Percentiles rank a stretch among this genome's conserved stretches.
These are phyloP conservation scores for Lodderomyces beijingensis DNA, from an alignment of 1,139 yeast species.

Conservation along the genomic window DNA sequence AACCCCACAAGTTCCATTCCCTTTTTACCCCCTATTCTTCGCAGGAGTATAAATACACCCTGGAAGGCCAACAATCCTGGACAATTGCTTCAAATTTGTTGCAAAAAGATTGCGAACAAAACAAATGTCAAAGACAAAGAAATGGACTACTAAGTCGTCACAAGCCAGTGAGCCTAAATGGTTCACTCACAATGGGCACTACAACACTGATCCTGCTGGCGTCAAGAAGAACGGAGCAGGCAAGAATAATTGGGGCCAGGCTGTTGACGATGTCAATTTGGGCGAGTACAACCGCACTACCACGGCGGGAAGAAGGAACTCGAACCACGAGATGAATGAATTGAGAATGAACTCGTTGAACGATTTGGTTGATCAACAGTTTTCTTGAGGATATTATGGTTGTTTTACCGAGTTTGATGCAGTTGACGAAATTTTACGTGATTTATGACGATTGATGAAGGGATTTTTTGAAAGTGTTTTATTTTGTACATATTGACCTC, in stretches of 20 bases:
- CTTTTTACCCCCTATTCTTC: no score
- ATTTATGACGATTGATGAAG: no score
- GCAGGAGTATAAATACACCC: no score
- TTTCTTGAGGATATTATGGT: no score
- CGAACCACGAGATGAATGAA: slow-evolving; percentile 36
- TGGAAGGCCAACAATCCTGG: no score
- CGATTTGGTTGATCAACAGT: slow-evolving; percentile 24
- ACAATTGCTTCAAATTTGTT: no score
- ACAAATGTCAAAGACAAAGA: slow-evolving; percentile 78
- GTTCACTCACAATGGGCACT: slow-evolving; percentile 72
- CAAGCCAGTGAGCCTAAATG: slow-evolving; percentile 55
- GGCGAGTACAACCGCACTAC: slow-evolving; percentile 37
- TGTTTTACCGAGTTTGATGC: no score
- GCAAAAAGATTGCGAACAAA: no score
- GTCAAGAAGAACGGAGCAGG: slow-evolving; percentile 87
- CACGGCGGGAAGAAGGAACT: slow-evolving; percentile 33
- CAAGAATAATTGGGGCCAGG: slow-evolving; percentile 68
- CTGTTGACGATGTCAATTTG: slow-evolving; percentile 55
- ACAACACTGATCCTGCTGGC: slow-evolving; percentile 65
- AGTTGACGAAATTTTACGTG: no score
- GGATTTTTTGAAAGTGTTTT: no score
- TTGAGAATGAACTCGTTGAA: slow-evolving; percentile 22
- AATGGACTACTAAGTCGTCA: slow-evolving; percentile 67
- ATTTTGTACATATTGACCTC: no score
- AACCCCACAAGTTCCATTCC: no score